phyloP scores from a whole-genome alignment of 1,139 yeast species.

The Taphrina communis region DNA sequence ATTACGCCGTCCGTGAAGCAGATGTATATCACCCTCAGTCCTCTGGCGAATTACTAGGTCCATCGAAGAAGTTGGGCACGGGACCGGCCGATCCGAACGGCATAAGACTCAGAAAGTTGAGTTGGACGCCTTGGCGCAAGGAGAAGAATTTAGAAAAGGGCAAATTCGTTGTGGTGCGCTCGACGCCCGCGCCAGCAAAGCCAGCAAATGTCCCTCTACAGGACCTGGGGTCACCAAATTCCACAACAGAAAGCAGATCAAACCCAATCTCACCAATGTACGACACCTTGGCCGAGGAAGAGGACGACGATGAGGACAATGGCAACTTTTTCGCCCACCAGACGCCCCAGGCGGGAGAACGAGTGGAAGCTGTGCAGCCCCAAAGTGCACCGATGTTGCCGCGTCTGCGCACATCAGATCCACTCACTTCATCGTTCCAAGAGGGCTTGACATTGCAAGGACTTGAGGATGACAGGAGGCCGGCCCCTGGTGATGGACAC shows the following conservation, averaged over 20 bases:
- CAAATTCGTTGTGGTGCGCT: constrained; percentile 47
- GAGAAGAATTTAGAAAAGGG: constrained; percentile 44
- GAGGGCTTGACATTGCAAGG: neutral
- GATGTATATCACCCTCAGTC: constrained; percentile 48
- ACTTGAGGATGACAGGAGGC: neutral
- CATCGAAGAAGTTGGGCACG: constrained; percentile 46
- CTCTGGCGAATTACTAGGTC: constrained; percentile 29
- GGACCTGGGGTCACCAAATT: neutral
- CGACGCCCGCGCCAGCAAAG: constrained; percentile 43
- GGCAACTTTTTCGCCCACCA: neutral
- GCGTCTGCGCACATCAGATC: constrained; percentile 1
- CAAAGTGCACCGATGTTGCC: constrained; percentile 8
- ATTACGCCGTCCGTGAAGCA: constrained; percentile 53
- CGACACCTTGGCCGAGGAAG: constrained; percentile 18
- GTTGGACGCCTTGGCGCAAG: constrained; percentile 43
- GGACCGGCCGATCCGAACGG: constrained; percentile 48
- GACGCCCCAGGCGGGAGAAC: neutral
- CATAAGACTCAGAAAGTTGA: constrained; percentile 44
- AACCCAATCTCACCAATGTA: constrained; percentile 10
- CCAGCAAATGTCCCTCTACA: constrained; percentile 22
- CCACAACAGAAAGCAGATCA: constrained; percentile 1
- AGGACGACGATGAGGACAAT: constrained; percentile 20
- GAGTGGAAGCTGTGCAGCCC: neutral
- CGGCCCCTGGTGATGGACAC: neutral
- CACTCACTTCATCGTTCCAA: constrained; percentile 4